These are phyloP conservation scores for Diaporthe batatas DNA, from an alignment of 2,329 filamentous ascomycete genomes.

Conservation along the genomic window DNA sequence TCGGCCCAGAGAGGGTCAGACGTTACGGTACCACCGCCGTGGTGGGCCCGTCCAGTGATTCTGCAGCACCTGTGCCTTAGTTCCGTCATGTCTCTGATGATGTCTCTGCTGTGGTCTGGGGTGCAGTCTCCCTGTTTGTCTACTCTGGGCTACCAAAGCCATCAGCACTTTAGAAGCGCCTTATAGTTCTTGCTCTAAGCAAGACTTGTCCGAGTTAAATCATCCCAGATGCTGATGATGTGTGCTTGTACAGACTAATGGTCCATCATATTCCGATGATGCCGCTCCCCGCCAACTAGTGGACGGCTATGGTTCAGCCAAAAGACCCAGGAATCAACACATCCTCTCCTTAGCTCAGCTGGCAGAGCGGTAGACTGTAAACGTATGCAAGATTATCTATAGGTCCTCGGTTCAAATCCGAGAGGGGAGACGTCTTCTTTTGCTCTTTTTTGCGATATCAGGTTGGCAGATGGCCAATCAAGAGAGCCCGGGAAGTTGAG, in stretches of 20 bases:
- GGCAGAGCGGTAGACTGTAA: conserved; percentile 3
- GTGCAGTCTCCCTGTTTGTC: neutral
- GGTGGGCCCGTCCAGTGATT: neutral
- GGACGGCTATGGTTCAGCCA: no score
- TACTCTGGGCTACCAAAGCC: neutral
- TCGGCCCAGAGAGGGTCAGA: neutral
- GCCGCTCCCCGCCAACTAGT: neutral
- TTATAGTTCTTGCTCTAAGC: neutral
- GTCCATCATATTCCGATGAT: neutral
- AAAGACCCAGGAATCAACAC: neutral
- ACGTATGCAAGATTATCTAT: neutral
- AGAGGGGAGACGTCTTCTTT: neutral
- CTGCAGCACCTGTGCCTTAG: neutral
- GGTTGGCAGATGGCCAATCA: no score
- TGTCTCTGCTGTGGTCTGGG: neutral
- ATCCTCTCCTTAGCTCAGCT: neutral
- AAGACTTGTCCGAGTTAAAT: neutral
- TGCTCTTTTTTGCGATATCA: neutral
- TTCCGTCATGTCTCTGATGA: neutral
- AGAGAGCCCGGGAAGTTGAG: neutral
- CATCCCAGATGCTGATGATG: neutral
- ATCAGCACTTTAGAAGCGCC: neutral
- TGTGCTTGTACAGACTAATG: no score
- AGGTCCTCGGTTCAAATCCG: conserved; percentile 5
- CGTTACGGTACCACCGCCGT: conserved; percentile 10